These are phyloP conservation scores for Salvia miltiorrhiza DNA, from an alignment of 257 asterid species.

Conservation along the genomic window DNA sequence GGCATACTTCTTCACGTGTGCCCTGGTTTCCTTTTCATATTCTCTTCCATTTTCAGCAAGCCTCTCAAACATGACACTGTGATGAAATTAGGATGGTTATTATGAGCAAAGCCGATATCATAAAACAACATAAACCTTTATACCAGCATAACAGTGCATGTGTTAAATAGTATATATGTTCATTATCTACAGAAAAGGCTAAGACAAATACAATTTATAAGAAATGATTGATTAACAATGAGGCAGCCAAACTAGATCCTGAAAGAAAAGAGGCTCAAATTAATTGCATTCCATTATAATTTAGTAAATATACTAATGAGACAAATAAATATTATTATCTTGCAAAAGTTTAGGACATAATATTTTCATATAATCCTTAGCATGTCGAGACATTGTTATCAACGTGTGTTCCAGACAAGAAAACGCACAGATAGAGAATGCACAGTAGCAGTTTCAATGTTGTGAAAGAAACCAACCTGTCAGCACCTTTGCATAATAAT, in stretches of 20 bases:
- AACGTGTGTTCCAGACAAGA: not conserved
- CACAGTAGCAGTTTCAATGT: not conserved
- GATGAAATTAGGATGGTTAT: not conserved
- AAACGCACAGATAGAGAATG: not conserved
- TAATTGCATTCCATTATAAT: not conserved
- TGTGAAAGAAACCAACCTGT: slow-evolving; percentile 49
- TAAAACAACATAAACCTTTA: not conserved
- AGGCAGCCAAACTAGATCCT: not conserved
- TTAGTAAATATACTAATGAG: not conserved
- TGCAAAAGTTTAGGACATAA: not conserved
- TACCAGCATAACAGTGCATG: not conserved
- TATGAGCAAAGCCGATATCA: not conserved
- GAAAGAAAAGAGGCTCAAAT: not conserved
- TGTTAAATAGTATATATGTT: too few relatives aligned
- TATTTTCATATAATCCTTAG: not conserved
- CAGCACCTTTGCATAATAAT: slow-evolving; percentile 74
- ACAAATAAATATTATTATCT: not conserved
- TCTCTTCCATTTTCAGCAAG: slow-evolving; percentile 43
- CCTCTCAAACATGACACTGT: slow-evolving; percentile 68
- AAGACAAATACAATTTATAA: not conserved
- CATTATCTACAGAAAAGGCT: not conserved
- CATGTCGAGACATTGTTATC: not conserved
- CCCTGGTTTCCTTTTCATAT: slow-evolving; percentile 52
- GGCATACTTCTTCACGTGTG: slow-evolving; percentile 60
- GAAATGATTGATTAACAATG: not conserved